These are phyloP conservation scores for Coprinopsis strossmayeri DNA, from an alignment of 768 basidiomycete species.

Conservation along the genomic window DNA sequence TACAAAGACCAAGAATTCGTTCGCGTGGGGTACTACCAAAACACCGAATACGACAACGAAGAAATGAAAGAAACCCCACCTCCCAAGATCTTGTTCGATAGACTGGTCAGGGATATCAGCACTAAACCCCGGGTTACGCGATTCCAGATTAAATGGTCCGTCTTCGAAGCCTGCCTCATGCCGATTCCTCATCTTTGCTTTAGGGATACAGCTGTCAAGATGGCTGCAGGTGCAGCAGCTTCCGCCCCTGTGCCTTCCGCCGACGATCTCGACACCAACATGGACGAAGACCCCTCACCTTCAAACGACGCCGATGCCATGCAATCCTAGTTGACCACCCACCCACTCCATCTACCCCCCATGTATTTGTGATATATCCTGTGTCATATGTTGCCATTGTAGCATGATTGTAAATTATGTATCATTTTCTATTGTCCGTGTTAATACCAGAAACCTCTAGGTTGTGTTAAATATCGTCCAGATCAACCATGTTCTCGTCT, in stretches of 20 bases:
- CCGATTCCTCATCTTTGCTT: neutral
- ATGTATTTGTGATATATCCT: conserved; percentile 1
- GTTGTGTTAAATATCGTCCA: conserved; percentile 35
- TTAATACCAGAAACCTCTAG: no score
- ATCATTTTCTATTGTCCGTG: no score
- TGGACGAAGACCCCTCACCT: conserved; percentile 18
- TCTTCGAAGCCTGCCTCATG: conserved; percentile 4
- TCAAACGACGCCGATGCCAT: neutral
- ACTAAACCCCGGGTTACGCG: conserved; percentile 91
- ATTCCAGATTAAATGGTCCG: conserved; percentile 83
- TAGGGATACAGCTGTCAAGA: conserved; percentile 60
- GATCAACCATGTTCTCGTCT: conserved; percentile 32
- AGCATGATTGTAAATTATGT: neutral
- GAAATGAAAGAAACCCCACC: conserved; percentile 80
- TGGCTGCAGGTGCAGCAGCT: conserved; percentile 54
- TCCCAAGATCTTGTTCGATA: conserved; percentile 63
- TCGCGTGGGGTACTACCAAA: conserved; percentile 98
- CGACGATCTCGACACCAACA: conserved; percentile 47
- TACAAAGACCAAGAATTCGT: conserved; percentile 98
- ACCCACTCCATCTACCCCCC: neutral
- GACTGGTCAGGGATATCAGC: conserved; percentile 81
- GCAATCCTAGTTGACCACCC: neutral
- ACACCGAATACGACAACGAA: conserved; percentile 96
- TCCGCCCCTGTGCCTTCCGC: conserved; percentile 73
- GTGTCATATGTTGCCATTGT: conserved; percentile 2